These are phyloP conservation scores for Mortierella sp. DNA, from an alignment of 371 early-diverging fungal species.

Conservation along the genomic window DNA sequence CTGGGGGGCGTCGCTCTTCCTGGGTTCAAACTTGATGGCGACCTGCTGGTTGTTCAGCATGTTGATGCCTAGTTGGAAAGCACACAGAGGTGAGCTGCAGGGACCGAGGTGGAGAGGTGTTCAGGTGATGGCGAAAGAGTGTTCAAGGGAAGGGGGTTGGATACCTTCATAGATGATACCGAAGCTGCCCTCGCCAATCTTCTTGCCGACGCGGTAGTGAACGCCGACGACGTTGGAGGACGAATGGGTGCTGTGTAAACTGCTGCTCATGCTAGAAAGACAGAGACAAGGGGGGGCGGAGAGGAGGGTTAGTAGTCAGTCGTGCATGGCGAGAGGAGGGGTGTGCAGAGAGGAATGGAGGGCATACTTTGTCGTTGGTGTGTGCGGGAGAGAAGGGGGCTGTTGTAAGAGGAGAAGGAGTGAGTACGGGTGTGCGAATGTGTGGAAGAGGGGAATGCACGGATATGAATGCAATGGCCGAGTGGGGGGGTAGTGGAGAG, in stretches of 20 bases:
- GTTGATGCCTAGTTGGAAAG: slow-evolving; percentile 65
- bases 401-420: background rate
- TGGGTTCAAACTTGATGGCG: slow-evolving; percentile 95
- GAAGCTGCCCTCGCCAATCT: slow-evolving; percentile 97
- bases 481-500: no score
- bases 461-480: background rate
- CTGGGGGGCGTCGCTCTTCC: slow-evolving; percentile 95
- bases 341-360: background rate
- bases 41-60: slow-evolving; percentile 84
- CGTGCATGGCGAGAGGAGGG: no score
- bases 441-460: background rate
- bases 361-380: background rate
- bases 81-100: no score
- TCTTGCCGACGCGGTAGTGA: slow-evolving; percentile 94
- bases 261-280: slow-evolving; percentile 46
- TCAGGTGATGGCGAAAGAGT: no score
- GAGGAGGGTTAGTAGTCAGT: background rate
- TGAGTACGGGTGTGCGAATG: background rate
- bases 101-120: background rate
- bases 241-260: slow-evolving; percentile 52
- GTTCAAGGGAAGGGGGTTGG: no score
- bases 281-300: background rate
- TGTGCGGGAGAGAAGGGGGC: background rate
- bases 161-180: slow-evolving; percentile 97
- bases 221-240: slow-evolving; percentile 85